These are phyloP conservation scores for Globisporangium nodosum DNA, from an alignment of 352 stramenopile genomes.

Conservation along the genomic window DNA sequence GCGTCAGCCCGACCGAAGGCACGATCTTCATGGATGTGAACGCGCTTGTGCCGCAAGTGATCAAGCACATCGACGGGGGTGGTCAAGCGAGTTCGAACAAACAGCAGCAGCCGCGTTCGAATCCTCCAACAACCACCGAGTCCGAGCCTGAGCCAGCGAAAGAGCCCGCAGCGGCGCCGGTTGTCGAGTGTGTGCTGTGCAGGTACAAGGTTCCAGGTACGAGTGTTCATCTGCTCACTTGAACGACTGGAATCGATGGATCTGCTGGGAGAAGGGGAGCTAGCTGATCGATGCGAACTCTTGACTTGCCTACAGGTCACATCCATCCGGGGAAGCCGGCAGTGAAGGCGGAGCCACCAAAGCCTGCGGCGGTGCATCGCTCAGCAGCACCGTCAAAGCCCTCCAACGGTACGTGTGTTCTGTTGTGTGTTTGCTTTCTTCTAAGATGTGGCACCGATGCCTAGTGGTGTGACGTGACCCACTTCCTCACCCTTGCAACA, in stretches of 20 bases:
- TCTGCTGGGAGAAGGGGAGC: too few relatives aligned
- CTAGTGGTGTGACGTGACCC: neutral
- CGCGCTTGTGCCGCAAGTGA: conserved; percentile 34
- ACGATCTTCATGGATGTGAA: conserved; percentile 55
- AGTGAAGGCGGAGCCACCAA: conserved; percentile 12
- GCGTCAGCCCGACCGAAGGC: conserved; percentile 66
- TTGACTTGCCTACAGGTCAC: conserved; percentile 29
- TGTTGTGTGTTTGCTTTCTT: neutral
- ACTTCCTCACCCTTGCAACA: conserved; percentile 6
- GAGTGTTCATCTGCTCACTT: neutral
- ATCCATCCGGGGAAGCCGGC: conserved; percentile 48
- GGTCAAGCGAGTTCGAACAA: neutral
- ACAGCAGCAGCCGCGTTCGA: neutral
- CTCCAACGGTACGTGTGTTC: neutral
- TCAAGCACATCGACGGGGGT: conserved; percentile 23
- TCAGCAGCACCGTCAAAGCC: neutral
- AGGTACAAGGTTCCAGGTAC: conserved; percentile 74
- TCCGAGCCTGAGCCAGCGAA: conserved; percentile 5
- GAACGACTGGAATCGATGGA: too few relatives aligned
- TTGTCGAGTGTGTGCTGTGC: conserved; percentile 58
- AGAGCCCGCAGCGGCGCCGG: conserved; percentile 4
- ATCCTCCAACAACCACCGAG: too few relatives aligned
- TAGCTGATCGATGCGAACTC: neutral
- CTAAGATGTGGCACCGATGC: too few relatives aligned
- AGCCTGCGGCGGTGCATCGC: conserved; percentile 21